phyloP scores from a whole-genome alignment of 495 filamentous ascomycete species.

The Xanthoparmelia taractica region DNA sequence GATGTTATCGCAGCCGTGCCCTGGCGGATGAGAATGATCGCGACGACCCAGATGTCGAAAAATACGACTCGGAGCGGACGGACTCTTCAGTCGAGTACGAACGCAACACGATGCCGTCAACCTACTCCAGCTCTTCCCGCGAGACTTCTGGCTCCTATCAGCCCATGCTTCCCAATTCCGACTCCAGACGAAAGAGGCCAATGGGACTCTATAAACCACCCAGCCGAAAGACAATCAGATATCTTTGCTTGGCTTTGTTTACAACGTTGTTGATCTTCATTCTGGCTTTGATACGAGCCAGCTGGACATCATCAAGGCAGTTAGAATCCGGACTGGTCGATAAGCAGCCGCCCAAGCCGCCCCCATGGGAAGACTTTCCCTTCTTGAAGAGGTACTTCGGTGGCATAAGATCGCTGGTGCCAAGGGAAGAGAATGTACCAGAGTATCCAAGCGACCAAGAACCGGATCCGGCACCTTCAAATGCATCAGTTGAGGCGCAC shows the following conservation, averaged over 20 bases:
- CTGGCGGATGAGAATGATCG: background rate
- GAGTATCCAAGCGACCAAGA: constrained; percentile 57
- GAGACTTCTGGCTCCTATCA: constrained; percentile 48
- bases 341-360: constrained; percentile 51
- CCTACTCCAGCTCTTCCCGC: constrained; percentile 39
- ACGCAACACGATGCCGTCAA: constrained; percentile 26
- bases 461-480: constrained; percentile 33
- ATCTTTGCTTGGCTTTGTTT: constrained; percentile 62
- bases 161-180: constrained; percentile 46
- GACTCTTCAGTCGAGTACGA: constrained; percentile 39
- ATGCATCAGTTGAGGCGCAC: constrained; percentile 19
- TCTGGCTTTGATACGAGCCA: constrained; percentile 59
- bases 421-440: constrained; percentile 53
- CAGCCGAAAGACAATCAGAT: constrained; percentile 56
- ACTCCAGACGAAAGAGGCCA: constrained; percentile 32
- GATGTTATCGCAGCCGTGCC: background rate
- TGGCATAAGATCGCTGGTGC: constrained; percentile 60
- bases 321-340: constrained; percentile 41
- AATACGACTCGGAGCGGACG: constrained; percentile 30
- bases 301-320: constrained; percentile 53
- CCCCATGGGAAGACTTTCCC: constrained; percentile 70
- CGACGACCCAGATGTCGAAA: constrained; percentile 29
- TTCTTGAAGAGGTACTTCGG: constrained; percentile 81
- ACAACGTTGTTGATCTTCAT: constrained; percentile 65
- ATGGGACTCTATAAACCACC: constrained; percentile 51